Conservation (phyloP, 2,329 filamentous ascomycete species). For the Botryotinia convoluta region DNA sequence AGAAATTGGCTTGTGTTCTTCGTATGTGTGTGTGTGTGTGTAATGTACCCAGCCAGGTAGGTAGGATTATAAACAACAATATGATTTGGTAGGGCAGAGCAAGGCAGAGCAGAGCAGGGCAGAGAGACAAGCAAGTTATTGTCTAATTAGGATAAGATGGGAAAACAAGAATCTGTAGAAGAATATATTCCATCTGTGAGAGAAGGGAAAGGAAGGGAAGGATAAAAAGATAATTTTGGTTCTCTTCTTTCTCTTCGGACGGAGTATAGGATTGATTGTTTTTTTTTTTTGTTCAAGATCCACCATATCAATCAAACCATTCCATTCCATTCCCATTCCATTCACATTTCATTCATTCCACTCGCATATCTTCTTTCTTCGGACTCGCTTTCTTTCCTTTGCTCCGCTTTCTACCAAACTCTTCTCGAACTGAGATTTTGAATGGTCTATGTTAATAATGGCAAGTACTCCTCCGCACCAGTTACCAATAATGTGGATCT, state of each 20-base stretch:
- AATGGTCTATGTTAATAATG: background rate
- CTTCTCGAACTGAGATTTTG: background rate
- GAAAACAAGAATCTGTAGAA: background rate
- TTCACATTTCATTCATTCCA: background rate
- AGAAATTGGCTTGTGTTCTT: background rate
- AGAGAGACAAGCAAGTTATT: background rate
- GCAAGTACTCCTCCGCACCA: background rate
- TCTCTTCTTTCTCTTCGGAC: background rate
- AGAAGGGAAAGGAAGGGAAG: background rate
- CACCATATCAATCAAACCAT: background rate
- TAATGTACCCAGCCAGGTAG: background rate
- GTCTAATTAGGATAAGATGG: background rate
- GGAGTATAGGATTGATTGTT: background rate
- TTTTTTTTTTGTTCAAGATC: background rate
- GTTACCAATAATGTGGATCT: background rate
- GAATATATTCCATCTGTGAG: background rate
- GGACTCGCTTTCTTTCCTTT: background rate
- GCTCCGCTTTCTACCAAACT: background rate
- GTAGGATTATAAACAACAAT: background rate
- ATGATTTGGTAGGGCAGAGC: background rate
- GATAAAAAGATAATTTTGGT: background rate
- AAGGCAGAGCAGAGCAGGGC: background rate
- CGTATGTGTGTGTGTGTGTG: too few relatives aligned
- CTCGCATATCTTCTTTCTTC: background rate
- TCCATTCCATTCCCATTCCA: background rate